Conservation (phyloP, 257 asterid species). For the Coffea eugenioides region DNA sequence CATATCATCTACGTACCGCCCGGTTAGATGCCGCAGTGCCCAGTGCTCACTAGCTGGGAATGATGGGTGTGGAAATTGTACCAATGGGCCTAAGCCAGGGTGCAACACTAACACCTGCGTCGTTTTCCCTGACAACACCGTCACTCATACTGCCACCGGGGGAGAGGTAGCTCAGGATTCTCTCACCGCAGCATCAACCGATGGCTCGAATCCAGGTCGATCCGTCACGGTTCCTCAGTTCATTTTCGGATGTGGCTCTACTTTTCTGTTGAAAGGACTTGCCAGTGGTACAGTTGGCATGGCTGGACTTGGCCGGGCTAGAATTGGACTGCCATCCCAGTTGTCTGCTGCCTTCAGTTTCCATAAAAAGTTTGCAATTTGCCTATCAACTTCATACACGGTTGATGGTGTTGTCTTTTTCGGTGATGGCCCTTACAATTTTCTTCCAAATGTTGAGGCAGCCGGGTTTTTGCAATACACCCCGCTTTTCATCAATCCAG, state of each 20-base stretch:
- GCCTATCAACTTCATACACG: conserved; percentile 1
- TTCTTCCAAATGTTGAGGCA: neutral
- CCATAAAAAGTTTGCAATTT: conserved; percentile 49
- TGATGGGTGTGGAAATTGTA: conserved; percentile 41
- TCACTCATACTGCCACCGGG: conserved; percentile 28
- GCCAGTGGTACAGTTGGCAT: conserved; percentile 16
- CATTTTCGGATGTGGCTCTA: conserved; percentile 46
- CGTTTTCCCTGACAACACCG: conserved; percentile 37
- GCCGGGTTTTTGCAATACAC: conserved; percentile 12
- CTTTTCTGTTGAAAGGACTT: conserved; percentile 38
- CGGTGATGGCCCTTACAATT: conserved; percentile 12
- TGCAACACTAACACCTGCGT: conserved; percentile 60
- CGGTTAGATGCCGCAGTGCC: conserved; percentile 54
- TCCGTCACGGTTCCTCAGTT: conserved; percentile 27
- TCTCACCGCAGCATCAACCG: conserved; percentile 39
- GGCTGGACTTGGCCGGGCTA: conserved; percentile 47
- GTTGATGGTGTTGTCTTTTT: conserved; percentile 12
- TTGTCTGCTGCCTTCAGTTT: conserved; percentile 56
- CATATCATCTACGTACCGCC: conserved; percentile 50
- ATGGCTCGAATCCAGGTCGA: conserved; percentile 48
- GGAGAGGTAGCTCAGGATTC: conserved; percentile 68
- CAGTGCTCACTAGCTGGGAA: conserved; percentile 47
- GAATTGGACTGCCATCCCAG: conserved; percentile 45
- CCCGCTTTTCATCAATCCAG: conserved; percentile 23
- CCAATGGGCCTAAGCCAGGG: conserved; percentile 46